Base-by-base conservation (phyloP, 345 rosid species). In the Aquilaria yunnanensis region DNA sequence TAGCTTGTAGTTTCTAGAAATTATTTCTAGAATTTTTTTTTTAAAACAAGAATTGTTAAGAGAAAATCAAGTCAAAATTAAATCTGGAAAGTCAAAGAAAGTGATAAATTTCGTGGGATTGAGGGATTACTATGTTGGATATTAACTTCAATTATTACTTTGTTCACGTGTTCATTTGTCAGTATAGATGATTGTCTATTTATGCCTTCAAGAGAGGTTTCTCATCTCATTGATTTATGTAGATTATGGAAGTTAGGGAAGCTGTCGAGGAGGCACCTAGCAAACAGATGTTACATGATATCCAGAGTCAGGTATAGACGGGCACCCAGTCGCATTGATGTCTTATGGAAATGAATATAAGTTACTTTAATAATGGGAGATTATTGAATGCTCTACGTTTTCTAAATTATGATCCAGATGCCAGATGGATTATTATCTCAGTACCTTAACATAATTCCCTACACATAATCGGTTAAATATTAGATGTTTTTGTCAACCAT, bases 191-290 rank as follows among this genome's bases (percentile, higher is more conserved):
- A 37, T 37, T 37, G 7, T 37, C 43, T 37, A 7, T 3, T 37
- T 3, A 37, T 37, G 43, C 43, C 43, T 37, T 37, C 7, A 37
- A 3, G 43, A 37, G 43, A 2, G 7, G 43, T 37, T 37, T 37
- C 43, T 3, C 43, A 37, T 37, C 43, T 37, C 7, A 37, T 37
- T 37, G 5, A 9, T 37, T 65, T 59, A 56, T 64, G 66, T 82
- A 93, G 98, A 78, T 93, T 67, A 80, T 93, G 96, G 94, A 93
- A 69, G 80, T 93, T 62, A 86, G 98, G 72, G 97, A 90, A 83
- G 83, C 87, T 14, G 92, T 93, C 58, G 83, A 86, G 67, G 97
- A 93, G 69, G 92, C 97, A 41, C 49, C 81, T 29, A 83, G 80
- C 69, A 72, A 91, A 23, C 70, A 68, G 62, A 77, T 78, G 63